A percentile compares a stretch with the other conserved stretches of the same genome.
These are phyloP conservation scores for Sordariomycetes sp. DNA, from an alignment of 2,329 filamentous ascomycete species.

Conservation along the genomic window DNA sequence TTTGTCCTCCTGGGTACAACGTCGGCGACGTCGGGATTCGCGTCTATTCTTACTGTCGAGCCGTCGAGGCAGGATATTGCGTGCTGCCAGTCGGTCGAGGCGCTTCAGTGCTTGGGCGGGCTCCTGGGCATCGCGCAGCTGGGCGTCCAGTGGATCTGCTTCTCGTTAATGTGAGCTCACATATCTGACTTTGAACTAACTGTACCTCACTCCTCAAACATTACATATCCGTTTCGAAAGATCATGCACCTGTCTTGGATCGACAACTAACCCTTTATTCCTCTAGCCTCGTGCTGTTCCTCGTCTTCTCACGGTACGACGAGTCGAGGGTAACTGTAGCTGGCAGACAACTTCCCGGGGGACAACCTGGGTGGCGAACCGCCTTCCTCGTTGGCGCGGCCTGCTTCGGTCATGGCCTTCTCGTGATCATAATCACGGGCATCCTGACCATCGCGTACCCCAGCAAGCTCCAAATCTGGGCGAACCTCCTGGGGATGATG, in stretches of 20 bases:
- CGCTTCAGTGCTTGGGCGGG: slow-evolving; percentile 73
- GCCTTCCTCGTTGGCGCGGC: slow-evolving; percentile 61
- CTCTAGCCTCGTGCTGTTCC: slow-evolving; percentile 76
- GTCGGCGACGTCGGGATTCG: slow-evolving; percentile 76
- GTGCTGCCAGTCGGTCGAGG: slow-evolving; percentile 73
- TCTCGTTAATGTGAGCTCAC: slow-evolving; percentile 67
- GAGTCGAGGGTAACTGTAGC: slow-evolving; percentile 30
- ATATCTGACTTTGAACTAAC: neutral
- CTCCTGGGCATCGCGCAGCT: slow-evolving; percentile 84
- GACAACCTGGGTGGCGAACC: slow-evolving; percentile 59
- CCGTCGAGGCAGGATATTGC: slow-evolving; percentile 68
- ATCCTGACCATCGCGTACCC: slow-evolving; percentile 53
- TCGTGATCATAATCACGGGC: slow-evolving; percentile 54
- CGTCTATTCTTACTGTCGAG: slow-evolving; percentile 84
- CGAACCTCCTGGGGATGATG: slow-evolving; percentile 71
- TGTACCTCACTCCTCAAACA: neutral
- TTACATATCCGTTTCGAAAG: neutral
- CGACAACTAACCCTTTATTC: slow-evolving; percentile 10
- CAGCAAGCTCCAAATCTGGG: slow-evolving; percentile 59
- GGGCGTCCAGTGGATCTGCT: slow-evolving; percentile 83
- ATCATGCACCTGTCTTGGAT: neutral
- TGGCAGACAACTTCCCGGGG: slow-evolving; percentile 31
- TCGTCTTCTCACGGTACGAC: slow-evolving; percentile 77
- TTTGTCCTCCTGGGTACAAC: slow-evolving; percentile 91
- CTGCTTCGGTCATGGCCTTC: slow-evolving; percentile 64